phyloP scores from a whole-genome alignment of 805 yeast species.

The Metschnikowia baotianmanensis region DNA sequence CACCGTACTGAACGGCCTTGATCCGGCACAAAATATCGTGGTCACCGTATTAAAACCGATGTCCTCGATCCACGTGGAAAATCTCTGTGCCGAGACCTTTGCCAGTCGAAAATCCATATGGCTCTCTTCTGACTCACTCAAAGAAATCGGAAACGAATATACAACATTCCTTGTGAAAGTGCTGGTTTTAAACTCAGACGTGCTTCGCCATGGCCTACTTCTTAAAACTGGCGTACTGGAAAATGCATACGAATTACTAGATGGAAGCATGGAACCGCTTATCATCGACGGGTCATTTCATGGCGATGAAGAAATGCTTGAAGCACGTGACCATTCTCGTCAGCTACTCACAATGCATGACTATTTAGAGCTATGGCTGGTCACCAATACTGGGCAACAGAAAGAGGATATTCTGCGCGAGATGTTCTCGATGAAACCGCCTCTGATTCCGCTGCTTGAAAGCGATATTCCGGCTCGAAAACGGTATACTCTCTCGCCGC shows the following conservation, averaged over 20 bases:
- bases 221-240: not conserved
- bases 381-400: not conserved
- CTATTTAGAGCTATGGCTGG: conserved; percentile 2
- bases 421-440: conserved; percentile 22
- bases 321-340: not conserved
- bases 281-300: not conserved
- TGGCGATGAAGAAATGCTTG: no score
- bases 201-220: conserved; percentile 9
- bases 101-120: conserved; percentile 5
- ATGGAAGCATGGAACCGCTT: conserved; percentile 6
- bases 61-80: conserved; percentile 1
- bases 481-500: conserved; percentile 16
- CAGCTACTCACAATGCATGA: not conserved
- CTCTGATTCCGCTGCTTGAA: conserved; percentile 1
- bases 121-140: not conserved
- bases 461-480: not conserved
- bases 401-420: not conserved
- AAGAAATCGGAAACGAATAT: not conserved
- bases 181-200: conserved; percentile 2
- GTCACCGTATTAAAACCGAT: conserved; percentile 10
- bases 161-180: conserved; percentile 2
- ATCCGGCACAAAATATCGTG: conserved; percentile 4
- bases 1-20: conserved; percentile 1
- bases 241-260: conserved; percentile 9
- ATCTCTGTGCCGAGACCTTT: conserved; percentile 5